Evolutionary conservation across 305 asterid genomes (phyloP), one percentile per base, ranked within the genome.

Genomic region (Rubia peregrina): DNA sequence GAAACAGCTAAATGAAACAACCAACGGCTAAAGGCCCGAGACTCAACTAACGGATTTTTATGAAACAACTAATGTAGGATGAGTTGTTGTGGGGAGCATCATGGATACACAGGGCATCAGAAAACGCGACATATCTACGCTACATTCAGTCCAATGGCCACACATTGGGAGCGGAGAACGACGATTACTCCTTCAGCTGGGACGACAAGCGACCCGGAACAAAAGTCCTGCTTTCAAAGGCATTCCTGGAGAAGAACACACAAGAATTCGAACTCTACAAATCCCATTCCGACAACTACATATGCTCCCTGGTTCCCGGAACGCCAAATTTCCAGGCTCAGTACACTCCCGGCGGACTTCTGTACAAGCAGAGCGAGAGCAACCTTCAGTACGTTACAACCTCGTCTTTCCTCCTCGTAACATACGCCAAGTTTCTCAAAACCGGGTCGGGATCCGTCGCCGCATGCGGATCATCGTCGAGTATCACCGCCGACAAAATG

Each of bases 61-160:
- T 41, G 44, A 9, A 41, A 41, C 44, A 5, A 41, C 8, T 26
- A 5, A 40, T 75, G 24, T 77, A 93, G 98, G 98, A 93, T 59
- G 98, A 93, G 84, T 86, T 93, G 19, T 55, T 90, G 68, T 93
- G 97, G 98, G 97, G 89, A 72, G 98, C 98, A 42, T 83, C 98
- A 11, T 93, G 98, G 98, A 85, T 93, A 62, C 94, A 89, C 16
- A 78, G 78, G 80, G 98, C 98, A 51, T 82, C 98, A 2, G 49
- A 72, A 55, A 57, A 87, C 53, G 30, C 75, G 38, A 79, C 89
- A 0, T 93, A 89, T 70, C 70, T 86, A 80, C 21, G 79, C 41
- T 93, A 90, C 76, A 90, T 93, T 67, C 85, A 85, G 38, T 85
- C 95, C 0, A 87, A 93, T 17, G 92, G 93, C 8, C 88, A 81